Conservation (phyloP, 2,329 filamentous ascomycete genomes). For the Biscogniauxia marginata region DNA sequence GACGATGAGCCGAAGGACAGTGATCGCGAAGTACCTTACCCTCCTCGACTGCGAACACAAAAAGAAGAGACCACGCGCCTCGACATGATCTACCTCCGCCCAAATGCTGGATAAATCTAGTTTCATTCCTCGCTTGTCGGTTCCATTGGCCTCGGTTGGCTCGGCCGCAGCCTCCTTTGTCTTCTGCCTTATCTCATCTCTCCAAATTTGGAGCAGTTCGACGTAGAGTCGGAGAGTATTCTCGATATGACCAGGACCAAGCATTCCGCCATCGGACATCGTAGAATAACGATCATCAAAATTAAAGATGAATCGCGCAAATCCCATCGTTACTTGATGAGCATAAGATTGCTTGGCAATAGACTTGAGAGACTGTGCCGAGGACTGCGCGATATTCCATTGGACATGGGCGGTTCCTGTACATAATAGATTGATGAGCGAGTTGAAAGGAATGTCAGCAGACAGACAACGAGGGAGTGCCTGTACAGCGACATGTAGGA, state of each 20-base stretch:
- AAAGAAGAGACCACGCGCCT: constrained; percentile 96
- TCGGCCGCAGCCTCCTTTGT: constrained; percentile 70
- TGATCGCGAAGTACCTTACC: constrained; percentile 87
- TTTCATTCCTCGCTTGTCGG: constrained; percentile 72
- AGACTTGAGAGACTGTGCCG: constrained; percentile 88
- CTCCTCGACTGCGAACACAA: constrained; percentile 91
- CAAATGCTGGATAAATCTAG: constrained; percentile 85
- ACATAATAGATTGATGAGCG: constrained; percentile 89
- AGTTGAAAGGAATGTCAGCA: constrained; percentile 86
- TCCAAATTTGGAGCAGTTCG: constrained; percentile 93
- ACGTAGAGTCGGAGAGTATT: constrained; percentile 91
- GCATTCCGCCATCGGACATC: constrained; percentile 96
- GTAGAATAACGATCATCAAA: constrained; percentile 97
- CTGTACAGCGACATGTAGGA: constrained; percentile 93
- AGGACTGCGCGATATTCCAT: constrained; percentile 85
- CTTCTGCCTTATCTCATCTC: constrained; percentile 90
- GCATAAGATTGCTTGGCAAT: constrained; percentile 92
- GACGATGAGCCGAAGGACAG: constrained; percentile 84
- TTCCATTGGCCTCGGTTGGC: constrained; percentile 57
- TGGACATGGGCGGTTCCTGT: constrained; percentile 97
- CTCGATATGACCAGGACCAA: constrained; percentile 91
- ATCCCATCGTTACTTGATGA: constrained; percentile 93
- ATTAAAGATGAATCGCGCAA: constrained; percentile 96
- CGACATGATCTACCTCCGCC: constrained; percentile 93
- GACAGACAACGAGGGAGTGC: constrained; percentile 92